Evolutionary conservation across 2,329 filamentous ascomycete genomes (phyloP), one percentile per base, ranked within the genome.

Genomic region (Calonectria pseudoreteaudii): DNA sequence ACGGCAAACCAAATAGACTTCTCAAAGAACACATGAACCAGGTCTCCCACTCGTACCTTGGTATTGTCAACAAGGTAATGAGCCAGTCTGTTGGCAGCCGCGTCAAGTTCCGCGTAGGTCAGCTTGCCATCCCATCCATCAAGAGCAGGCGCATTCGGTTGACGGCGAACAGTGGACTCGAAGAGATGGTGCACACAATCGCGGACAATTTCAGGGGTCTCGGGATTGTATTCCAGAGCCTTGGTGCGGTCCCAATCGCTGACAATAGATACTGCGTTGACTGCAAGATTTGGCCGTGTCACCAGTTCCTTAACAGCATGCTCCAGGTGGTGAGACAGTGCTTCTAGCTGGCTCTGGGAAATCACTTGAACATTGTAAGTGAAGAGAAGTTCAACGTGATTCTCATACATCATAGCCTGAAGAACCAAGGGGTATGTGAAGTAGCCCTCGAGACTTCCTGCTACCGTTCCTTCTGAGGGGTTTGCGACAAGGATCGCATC

Each of bases 1-100:
- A 64, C 60, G 14, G 41, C 16, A 31, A 64, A 64, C 60, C 60
- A 64, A 38, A 64, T 47, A 18, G 60, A 64, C 38, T 64, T 64
- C 11, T 64, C 60, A n/a, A 64, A 64, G 23, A 41, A 47, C 4
- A 47, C 41, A 18, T 64, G 60, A 1, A 64, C 60, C 8, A 64
- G 13, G 41, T 64, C 60, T 9, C 60, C 60, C 26, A 64, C 38
- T 14, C 41, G 23, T 11, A 47, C 60, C 18, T 47, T 47, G 5
- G 36, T 38, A n/a, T 30, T 16, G n/a, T 64, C 41, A 14, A 64
- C 16, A 6, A 64, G 60, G 26, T 64, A 36, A n/a, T 41, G 41
- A 44, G 60, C 60, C 14, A 64, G 38, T 30, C 60, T 30, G 6
- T 64, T 64, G 9, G 60, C 60, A n/a, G 60, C 60, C 10, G 36